These are phyloP conservation scores for Pyricularia sp. DNA, from an alignment of 2,329 filamentous ascomycete genomes.

Conservation along the genomic window DNA sequence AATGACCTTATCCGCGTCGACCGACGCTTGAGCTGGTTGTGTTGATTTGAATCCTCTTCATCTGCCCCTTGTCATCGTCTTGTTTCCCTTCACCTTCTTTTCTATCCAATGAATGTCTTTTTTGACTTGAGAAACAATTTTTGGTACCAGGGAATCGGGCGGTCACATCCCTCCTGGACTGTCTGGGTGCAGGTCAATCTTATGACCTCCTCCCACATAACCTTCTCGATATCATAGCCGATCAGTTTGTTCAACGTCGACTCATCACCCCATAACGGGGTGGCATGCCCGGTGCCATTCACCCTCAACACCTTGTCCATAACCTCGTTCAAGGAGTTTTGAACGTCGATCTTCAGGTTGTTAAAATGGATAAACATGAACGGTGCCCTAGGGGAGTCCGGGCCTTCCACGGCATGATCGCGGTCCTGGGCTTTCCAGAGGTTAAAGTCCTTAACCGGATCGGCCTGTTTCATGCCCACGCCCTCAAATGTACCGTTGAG, in stretches of 20 bases:
- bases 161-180: slow-evolving; percentile 15
- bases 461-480: slow-evolving; percentile 17
- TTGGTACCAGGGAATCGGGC: slow-evolving; percentile 19
- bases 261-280: slow-evolving; percentile 18
- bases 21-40: not conserved
- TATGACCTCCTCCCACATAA: slow-evolving; percentile 19
- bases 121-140: slow-evolving; percentile 3
- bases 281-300: slow-evolving; percentile 11
- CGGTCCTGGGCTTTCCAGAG: slow-evolving; percentile 1
- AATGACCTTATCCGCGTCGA: not conserved
- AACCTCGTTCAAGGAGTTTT: slow-evolving; percentile 10
- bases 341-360: slow-evolving; percentile 22
- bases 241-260: slow-evolving; percentile 11
- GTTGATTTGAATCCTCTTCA: not conserved
- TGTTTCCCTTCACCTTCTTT: not conserved
- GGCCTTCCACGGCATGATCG: slow-evolving; percentile 6
- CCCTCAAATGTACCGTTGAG: slow-evolving; percentile 14
- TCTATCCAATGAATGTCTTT: not conserved
- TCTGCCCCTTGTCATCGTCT: not conserved
- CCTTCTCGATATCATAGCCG: slow-evolving; percentile 20
- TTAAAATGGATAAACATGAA: slow-evolving; percentile 23
- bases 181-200: slow-evolving; percentile 15
- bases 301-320: slow-evolving; percentile 9
- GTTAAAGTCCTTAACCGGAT: slow-evolving; percentile 16
- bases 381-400: slow-evolving; percentile 7